Percentiles rank a stretch among this genome's conserved stretches.
These are phyloP conservation scores for Coffea canephora DNA, from an alignment of 257 asterid genomes.

Conservation along the genomic window DNA sequence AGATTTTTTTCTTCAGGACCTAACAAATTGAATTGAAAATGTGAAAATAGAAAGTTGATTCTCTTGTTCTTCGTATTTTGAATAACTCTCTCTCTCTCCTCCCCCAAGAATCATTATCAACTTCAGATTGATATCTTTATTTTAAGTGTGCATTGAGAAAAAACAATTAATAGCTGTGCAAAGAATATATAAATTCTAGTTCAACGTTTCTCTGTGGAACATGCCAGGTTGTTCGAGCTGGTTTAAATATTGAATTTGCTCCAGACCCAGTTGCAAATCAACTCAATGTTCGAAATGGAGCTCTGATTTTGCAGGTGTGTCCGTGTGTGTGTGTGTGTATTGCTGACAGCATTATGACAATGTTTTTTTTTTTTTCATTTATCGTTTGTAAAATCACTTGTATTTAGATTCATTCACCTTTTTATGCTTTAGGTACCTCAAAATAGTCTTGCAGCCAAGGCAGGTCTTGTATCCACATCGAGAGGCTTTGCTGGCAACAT, in stretches of 20 bases:
- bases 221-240: constrained; percentile 77
- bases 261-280: constrained; percentile 80
- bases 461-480: constrained; percentile 68
- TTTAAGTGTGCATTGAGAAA: not conserved
- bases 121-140: not conserved
- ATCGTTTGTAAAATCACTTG: not conserved
- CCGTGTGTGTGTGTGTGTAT: not conserved
- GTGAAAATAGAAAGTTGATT: not conserved
- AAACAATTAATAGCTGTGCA: not conserved
- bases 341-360: not conserved
- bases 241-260: constrained; percentile 71
- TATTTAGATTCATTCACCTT: constrained; percentile 3
- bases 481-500: constrained; percentile 94
- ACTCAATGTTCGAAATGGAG: constrained; percentile 92
- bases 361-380: constrained; percentile 3
- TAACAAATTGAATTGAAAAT: not conserved
- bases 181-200: not conserved
- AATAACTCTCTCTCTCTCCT: not conserved
- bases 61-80: not conserved
- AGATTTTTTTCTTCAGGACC: not conserved
- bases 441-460: constrained; percentile 73
- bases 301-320: constrained; percentile 68
- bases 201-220: not conserved
- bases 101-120: not conserved
- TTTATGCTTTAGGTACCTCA: constrained; percentile 56